These are phyloP conservation scores for Geotrichum candidum DNA, from an alignment of 1,139 yeast species.

Conservation along the genomic window DNA sequence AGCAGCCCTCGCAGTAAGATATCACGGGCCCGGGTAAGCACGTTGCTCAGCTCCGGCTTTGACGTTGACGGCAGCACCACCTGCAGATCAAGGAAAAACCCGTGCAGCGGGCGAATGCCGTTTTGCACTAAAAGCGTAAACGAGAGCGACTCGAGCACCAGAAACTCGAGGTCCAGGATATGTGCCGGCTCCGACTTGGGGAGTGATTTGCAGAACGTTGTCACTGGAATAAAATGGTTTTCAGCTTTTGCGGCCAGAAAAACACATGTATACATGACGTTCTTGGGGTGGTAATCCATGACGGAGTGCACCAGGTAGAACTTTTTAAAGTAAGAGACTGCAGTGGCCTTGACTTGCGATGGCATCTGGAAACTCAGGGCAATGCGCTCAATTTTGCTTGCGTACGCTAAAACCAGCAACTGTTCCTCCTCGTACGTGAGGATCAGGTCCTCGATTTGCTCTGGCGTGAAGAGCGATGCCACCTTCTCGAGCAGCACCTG, in stretches of 20 bases:
- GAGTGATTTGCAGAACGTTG: constrained; percentile 66
- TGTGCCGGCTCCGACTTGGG: constrained; percentile 57
- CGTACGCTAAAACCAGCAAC: constrained; percentile 59
- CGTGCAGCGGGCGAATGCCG: constrained; percentile 81
- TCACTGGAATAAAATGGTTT: constrained; percentile 80
- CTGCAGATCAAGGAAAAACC: constrained; percentile 87
- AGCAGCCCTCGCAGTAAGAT: constrained; percentile 60
- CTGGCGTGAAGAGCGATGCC: constrained; percentile 6
- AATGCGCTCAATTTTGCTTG: constrained; percentile 61
- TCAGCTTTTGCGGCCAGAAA: constrained; percentile 91
- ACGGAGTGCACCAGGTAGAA: constrained; percentile 76
- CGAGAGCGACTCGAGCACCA: constrained; percentile 61
- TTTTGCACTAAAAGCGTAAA: constrained; percentile 84
- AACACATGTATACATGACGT: constrained; percentile 71
- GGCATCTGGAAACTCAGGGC: constrained; percentile 54
- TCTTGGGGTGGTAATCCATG: constrained; percentile 83
- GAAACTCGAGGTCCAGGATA: constrained; percentile 72
- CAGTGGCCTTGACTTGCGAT: constrained; percentile 71
- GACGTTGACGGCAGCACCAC: constrained; percentile 40
- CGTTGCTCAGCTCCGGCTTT: constrained; percentile 28
- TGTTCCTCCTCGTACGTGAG: constrained; percentile 65
- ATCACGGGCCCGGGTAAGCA: constrained; percentile 63
- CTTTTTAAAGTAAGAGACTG: constrained; percentile 72
- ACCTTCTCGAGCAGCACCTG: constrained; percentile 31
- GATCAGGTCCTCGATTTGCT: constrained; percentile 7